These are phyloP conservation scores for Purpureocillium lavendulum DNA, from an alignment of 2,329 filamentous ascomycete genomes.

Conservation along the genomic window DNA sequence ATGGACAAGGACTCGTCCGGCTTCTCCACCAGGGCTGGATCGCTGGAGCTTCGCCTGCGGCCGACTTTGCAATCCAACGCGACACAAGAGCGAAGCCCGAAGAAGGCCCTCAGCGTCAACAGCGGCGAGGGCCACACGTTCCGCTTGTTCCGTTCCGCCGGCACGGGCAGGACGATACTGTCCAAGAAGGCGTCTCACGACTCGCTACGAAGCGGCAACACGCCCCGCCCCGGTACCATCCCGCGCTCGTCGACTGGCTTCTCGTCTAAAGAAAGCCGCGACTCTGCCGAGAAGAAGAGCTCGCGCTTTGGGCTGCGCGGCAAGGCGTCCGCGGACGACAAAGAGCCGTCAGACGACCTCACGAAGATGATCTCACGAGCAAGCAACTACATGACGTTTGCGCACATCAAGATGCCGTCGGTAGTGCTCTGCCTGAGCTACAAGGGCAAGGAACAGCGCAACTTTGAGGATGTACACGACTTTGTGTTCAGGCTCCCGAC, in stretches of 20 bases:
- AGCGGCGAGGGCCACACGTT: slow-evolving; percentile 41
- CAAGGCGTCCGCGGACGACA: slow-evolving; percentile 40
- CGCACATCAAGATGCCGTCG: slow-evolving; percentile 89
- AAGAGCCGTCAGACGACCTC: slow-evolving; percentile 73
- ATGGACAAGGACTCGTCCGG: slow-evolving; percentile 40
- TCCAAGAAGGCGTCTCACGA: slow-evolving; percentile 48
- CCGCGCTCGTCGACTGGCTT: slow-evolving; percentile 37
- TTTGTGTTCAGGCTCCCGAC: slow-evolving; percentile 94
- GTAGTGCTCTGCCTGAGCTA: slow-evolving; percentile 94
- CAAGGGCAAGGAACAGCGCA: slow-evolving; percentile 91
- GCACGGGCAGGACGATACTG: slow-evolving; percentile 31
- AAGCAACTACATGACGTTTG: slow-evolving; percentile 95
- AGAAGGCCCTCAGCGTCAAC: slow-evolving; percentile 41
- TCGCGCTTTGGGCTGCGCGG: slow-evolving; percentile 50
- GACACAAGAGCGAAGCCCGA: slow-evolving; percentile 22
- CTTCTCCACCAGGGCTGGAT: slow-evolving; percentile 58
- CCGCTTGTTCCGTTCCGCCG: slow-evolving; percentile 39
- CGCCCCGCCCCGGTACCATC: slow-evolving; percentile 32
- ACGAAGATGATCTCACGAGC: slow-evolving; percentile 95
- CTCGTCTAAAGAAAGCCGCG: slow-evolving; percentile 29
- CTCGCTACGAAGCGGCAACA: slow-evolving; percentile 36
- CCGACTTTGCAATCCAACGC: slow-evolving; percentile 65
- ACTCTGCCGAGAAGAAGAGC: slow-evolving; percentile 33
- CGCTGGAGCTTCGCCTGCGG: slow-evolving; percentile 72
- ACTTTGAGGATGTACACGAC: slow-evolving; percentile 93